Evolutionary conservation across 2,329 filamentous ascomycete species (phyloP), one percentile per base, ranked within the genome.

Genomic region (Colletotrichum truncatum): DNA sequence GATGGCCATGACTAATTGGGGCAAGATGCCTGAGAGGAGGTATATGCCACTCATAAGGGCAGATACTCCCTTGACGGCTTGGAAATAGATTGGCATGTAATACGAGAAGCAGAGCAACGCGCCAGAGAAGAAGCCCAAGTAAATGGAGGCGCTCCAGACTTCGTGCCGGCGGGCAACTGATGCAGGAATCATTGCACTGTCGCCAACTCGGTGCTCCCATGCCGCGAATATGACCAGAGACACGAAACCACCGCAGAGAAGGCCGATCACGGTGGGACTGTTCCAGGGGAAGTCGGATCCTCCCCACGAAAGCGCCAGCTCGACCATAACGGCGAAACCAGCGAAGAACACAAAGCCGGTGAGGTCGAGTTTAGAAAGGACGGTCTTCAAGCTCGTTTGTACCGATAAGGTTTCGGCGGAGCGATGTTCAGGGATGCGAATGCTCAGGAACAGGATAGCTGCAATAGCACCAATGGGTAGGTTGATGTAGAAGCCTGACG

Each of bases 401-500:
- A n/a, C n/a, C n/a, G n/a, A n/a, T n/a, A n/a, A n/a, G n/a, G n/a
- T n/a, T n/a, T n/a, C n/a, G n/a, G n/a, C n/a, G n/a, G n/a, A n/a
- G 6, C 70, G 70, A 49, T 76, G 75, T n/a, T 82, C 80, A 6
- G 81, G 81, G 9, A 81, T 71, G 23, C 73, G 66, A 30, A 80
- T 64, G 5, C 78, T 53, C 0, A 77, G 38, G 10, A 83, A 62
- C 3, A 74, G 68, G 4, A 73, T 3, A 1, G 74, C 78, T 0
- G 77, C 74, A 3, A 80, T 3, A 2, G 71, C 77, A 0, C 81
- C 81, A 18, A 84, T 63, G 1, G 82, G 82, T 4, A 85, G 75
- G 69, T 84, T 84, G 73, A 85, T 76, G 61, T 80, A 84, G 63
- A 83, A 84, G 63, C 78, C 81, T n/a, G n/a, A n/a, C n/a, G n/a